These are phyloP conservation scores for Backusella tuberculispora DNA, from an alignment of 192 early-diverging fungal genomes.

Conservation along the genomic window DNA sequence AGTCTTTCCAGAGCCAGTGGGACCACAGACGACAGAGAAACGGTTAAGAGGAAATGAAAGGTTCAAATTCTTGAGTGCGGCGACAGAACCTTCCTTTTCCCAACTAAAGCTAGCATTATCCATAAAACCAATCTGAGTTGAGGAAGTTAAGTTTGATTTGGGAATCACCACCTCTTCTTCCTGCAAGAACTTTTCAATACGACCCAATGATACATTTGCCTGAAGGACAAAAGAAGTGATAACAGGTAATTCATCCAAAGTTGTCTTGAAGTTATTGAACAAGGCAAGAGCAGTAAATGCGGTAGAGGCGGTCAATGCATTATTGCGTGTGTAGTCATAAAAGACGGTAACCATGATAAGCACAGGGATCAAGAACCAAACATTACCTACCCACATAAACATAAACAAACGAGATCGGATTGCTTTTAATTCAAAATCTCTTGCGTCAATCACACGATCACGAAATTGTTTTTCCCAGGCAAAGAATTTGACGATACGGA, in stretches of 20 bases:
- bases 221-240: slow-evolving; percentile 62
- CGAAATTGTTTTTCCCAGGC: slow-evolving; percentile 82
- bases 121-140: slow-evolving; percentile 62
- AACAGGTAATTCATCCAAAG: slow-evolving; percentile 64
- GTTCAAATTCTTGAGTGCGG: slow-evolving; percentile 66
- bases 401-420: slow-evolving; percentile 53
- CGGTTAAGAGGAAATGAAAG: slow-evolving; percentile 68
- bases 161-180: slow-evolving; percentile 64
- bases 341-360: slow-evolving; percentile 65
- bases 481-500: slow-evolving; percentile 93
- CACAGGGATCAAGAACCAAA: slow-evolving; percentile 61
- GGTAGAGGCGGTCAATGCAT: slow-evolving; percentile 63
- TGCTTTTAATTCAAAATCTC: slow-evolving; percentile 62
- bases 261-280: slow-evolving; percentile 69
- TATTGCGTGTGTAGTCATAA: slow-evolving; percentile 60
- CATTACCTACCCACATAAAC: slow-evolving; percentile 61
- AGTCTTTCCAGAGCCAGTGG: slow-evolving; percentile 90
- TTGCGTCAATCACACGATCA: slow-evolving; percentile 62
- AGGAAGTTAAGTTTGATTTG: neutral
- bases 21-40: slow-evolving; percentile 78
- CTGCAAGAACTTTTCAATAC: slow-evolving; percentile 74
- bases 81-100: slow-evolving; percentile 38
- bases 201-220: slow-evolving; percentile 64
- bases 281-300: slow-evolving; percentile 73
- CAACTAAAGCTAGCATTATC: slow-evolving; percentile 68